Evolutionary conservation across 495 filamentous ascomycete genomes (phyloP).

Genomic region (Antarctomyces pellizariae): DNA sequence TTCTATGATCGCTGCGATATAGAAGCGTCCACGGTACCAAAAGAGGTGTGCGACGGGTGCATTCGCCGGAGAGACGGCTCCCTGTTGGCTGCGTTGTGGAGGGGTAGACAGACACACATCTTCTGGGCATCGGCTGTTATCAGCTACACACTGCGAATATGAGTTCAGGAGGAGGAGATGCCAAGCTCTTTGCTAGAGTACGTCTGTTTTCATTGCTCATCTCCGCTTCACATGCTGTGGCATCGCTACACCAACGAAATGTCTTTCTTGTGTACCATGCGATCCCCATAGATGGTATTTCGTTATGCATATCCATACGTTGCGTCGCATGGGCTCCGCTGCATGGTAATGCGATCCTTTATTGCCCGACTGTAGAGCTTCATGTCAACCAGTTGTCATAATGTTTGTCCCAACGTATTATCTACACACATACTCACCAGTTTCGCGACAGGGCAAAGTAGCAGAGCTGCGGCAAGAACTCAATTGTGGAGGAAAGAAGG

Average conservation of each 20-base stretch:
- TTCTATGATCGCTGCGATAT: no score
- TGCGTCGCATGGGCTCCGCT: no score
- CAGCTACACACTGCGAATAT: constrained; percentile 22
- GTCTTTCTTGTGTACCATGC: constrained; percentile 5
- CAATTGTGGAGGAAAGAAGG: constrained; percentile 84
- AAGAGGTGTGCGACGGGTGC: no score
- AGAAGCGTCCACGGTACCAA: no score
- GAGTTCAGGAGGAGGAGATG: constrained; percentile 73
- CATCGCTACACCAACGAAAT: neutral
- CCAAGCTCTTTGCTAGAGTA: constrained; percentile 98
- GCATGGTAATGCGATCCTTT: no score
- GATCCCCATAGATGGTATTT: no score
- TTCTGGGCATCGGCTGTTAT: constrained; percentile 1
- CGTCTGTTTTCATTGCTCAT: constrained; percentile 17
- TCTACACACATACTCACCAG: constrained; percentile 18
- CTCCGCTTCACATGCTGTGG: neutral
- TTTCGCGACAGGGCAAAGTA: constrained; percentile 72
- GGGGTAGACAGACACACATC: constrained; percentile 3
- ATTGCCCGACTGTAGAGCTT: no score
- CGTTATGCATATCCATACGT: no score
- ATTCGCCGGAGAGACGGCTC: no score
- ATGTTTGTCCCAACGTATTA: constrained; percentile 28
- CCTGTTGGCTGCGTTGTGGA: no score
- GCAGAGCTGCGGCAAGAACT: constrained; percentile 90
- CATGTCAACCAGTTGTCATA: no score